Percentiles rank a stretch among this genome's conserved stretches.
These are phyloP conservation scores for Aegilops longissima DNA, from an alignment of 176 grass and related monocot genomes.

Conservation along the genomic window DNA sequence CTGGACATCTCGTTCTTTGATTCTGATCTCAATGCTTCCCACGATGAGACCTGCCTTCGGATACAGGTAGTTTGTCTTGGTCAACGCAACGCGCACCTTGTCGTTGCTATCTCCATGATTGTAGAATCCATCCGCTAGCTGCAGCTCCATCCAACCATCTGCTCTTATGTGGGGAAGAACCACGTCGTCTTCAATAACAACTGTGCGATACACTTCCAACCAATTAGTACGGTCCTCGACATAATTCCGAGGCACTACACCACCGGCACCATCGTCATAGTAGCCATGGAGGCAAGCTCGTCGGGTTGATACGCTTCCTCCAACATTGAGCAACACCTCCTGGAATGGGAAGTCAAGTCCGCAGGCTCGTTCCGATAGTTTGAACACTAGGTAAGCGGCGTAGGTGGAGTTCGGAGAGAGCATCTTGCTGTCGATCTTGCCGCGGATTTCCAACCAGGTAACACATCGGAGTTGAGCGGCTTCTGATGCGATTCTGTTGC, in stretches of 20 bases:
- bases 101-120: conserved; percentile 42
- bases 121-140: conserved; percentile 47
- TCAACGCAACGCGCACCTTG: conserved; percentile 43
- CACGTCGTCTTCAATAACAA: neutral
- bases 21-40: neutral
- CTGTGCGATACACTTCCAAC: fast-evolving
- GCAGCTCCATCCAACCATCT: conserved; percentile 35
- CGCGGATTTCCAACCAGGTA: neutral
- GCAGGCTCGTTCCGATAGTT: neutral
- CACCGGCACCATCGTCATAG: neutral
- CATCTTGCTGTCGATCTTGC: neutral
- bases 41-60: conserved; percentile 33
- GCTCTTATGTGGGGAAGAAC: neutral
- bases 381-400: neutral
- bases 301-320: neutral
- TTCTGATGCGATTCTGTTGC: neutral
- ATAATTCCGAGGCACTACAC: neutral
- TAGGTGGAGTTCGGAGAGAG: neutral
- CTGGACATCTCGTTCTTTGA: neutral
- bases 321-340: neutral
- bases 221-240: neutral
- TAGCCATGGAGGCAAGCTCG: conserved; percentile 25
- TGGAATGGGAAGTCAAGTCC: neutral
- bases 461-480: neutral
- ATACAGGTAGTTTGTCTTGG: neutral